Evolutionary conservation across 2,329 filamentous ascomycete genomes (phyloP).

Genomic region (Septoria linicola): DNA sequence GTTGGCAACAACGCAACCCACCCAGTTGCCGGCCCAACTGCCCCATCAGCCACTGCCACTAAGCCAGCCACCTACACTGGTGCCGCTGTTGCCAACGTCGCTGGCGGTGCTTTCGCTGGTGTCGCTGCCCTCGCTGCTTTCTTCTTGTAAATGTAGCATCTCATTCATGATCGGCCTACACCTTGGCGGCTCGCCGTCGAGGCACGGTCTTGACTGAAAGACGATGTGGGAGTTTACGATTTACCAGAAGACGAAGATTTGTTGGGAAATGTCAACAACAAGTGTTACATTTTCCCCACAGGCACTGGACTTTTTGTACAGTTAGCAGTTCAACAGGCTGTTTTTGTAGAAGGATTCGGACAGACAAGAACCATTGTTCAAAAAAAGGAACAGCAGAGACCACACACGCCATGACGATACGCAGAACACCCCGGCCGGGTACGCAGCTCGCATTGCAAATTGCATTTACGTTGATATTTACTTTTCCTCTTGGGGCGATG

Average conservation of each 20-base stretch:
- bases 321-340: conserved; percentile 12
- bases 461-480: neutral
- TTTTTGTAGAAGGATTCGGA: neutral
- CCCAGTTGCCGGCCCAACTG: conserved; percentile 18
- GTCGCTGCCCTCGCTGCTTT: conserved; percentile 25
- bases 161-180: neutral
- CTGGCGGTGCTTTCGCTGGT: conserved; percentile 22
- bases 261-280: neutral
- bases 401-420: conserved; percentile 9
- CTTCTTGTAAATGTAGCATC: conserved; percentile 25
- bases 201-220: too few species aligned
- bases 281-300: neutral
- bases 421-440: conserved; percentile 12
- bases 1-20: conserved; percentile 21
- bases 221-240: too few species aligned
- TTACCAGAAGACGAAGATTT: too few species aligned
- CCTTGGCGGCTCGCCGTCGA: neutral
- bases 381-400: neutral
- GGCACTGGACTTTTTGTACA: conserved; percentile 3
- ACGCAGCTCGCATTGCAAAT: conserved; percentile 9
- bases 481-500: neutral
- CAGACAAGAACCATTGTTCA: neutral
- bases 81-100: conserved; percentile 22
- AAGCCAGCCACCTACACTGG: conserved; percentile 25
- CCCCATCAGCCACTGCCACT: conserved; percentile 9